Conservation (phyloP, 2,329 filamentous ascomycete species). For the Penicillium oxalicum region DNA sequence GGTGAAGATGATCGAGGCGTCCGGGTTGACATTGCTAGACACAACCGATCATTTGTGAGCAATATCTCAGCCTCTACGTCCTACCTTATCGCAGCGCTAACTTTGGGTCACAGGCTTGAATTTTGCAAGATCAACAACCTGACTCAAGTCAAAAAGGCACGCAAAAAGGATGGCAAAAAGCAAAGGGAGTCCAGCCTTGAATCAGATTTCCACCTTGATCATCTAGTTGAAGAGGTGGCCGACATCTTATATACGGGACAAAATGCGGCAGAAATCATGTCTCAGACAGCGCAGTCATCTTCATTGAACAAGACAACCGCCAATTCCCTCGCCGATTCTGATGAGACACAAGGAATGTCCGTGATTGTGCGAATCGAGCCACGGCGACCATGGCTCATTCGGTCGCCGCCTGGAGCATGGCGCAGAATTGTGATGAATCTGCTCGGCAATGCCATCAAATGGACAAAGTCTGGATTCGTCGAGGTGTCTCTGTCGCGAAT, state of each 20-base stretch:
- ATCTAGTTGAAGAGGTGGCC: constrained; percentile 27
- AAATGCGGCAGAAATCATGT: constrained; percentile 8
- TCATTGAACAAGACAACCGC: not conserved
- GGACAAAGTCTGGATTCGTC: constrained; percentile 29
- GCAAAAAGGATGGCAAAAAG: not conserved
- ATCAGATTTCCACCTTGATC: constrained; percentile 28
- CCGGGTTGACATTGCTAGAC: constrained; percentile 47
- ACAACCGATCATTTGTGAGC: constrained; percentile 38
- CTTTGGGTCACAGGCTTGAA: constrained; percentile 19
- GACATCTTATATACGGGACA: constrained; percentile 26
- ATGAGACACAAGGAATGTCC: constrained; percentile 13
- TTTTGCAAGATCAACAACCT: constrained; percentile 35
- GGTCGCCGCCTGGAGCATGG: constrained; percentile 27
- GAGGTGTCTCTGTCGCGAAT: constrained; percentile 23
- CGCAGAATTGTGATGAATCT: constrained; percentile 35
- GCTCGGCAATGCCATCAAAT: constrained; percentile 35
- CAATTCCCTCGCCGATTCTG: constrained; percentile 1
- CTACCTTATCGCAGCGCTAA: constrained; percentile 4
- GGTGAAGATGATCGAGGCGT: constrained; percentile 46
- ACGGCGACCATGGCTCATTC: constrained; percentile 24
- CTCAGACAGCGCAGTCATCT: constrained; percentile 10
- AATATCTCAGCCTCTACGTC: rapidly evolving
- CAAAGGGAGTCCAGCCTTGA: constrained; percentile 19
- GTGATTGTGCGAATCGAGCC: constrained; percentile 28
- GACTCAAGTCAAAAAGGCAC: constrained; percentile 11